Percentiles rank a stretch among this genome's conserved stretches.
Conservation (phyloP, 345 rosid species). For the Eucalyptus rudis region DNA sequence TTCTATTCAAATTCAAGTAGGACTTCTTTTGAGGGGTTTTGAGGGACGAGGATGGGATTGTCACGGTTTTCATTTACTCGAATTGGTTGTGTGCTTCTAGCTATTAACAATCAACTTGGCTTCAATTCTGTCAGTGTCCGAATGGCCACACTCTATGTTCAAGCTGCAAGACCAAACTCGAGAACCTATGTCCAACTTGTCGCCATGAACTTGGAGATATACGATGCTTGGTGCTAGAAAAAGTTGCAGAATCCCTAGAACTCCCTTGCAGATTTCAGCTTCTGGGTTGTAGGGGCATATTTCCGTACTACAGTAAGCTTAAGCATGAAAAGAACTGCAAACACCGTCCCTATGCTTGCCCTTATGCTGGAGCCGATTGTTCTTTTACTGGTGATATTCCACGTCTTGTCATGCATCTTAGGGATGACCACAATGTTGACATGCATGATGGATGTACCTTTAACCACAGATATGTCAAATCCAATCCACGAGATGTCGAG, state of each 20-base stretch:
- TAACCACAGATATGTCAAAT: conserved; percentile 82
- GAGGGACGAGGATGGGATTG: neutral
- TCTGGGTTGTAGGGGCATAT: conserved; percentile 65
- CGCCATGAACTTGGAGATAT: conserved; percentile 82
- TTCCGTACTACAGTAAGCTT: conserved; percentile 71
- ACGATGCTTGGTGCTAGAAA: conserved; percentile 83
- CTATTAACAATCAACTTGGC: neutral
- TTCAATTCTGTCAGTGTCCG: conserved; percentile 44
- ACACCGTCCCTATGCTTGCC: conserved; percentile 67
- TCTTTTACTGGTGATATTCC: conserved; percentile 70
- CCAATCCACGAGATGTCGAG: conserved; percentile 81
- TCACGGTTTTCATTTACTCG: neutral
- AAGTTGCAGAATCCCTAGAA: conserved; percentile 73
- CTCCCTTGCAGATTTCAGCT: conserved; percentile 69
- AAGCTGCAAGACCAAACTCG: conserved; percentile 58
- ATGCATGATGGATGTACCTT: conserved; percentile 83
- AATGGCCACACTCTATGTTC: conserved; percentile 86
- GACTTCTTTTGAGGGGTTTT: neutral
- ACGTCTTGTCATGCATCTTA: conserved; percentile 57
- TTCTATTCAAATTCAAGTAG: neutral
- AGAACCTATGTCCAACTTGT: conserved; percentile 77
- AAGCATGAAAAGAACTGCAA: conserved; percentile 72
- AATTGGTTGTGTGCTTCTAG: neutral
- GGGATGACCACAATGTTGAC: conserved; percentile 85
- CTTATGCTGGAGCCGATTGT: conserved; percentile 87